Evolutionary conservation across 2,329 filamentous ascomycete genomes (phyloP), one percentile per base, ranked within the genome.

Genomic region (Fusarium chuoi): DNA sequence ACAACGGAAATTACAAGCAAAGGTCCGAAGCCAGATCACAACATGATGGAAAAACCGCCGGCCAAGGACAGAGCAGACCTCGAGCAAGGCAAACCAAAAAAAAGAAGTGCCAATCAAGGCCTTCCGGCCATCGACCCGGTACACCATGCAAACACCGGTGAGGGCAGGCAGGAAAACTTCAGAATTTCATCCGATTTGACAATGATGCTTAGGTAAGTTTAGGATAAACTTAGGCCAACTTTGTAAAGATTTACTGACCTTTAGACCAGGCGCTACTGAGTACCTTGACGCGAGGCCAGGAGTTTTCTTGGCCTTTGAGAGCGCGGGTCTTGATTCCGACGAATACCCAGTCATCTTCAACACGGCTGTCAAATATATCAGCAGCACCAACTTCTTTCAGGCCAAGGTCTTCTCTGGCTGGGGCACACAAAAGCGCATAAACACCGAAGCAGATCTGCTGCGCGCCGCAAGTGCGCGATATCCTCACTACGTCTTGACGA

Each of bases 241-340:
- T n/a, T n/a, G n/a, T n/a, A n/a, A n/a, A n/a, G n/a, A n/a, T n/a
- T n/a, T n/a, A n/a, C n/a, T n/a, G n/a, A n/a, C n/a, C n/a, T n/a
- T n/a, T n/a, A n/a, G n/a, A n/a, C n/a, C n/a, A n/a, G n/a, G n/a
- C n/a, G n/a, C n/a, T n/a, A n/a, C n/a, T n/a, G n/a, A n/a, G n/a
- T n/a, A n/a, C n/a, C n/a, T n/a, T n/a, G n/a, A n/a, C n/a, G n/a
- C n/a, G n/a, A n/a, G n/a, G n/a, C n/a, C n/a, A n/a, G n/a, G n/a
- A n/a, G n/a, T n/a, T n/a, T n/a, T n/a, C n/a, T n/a, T n/a, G n/a
- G n/a, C n/a, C n/a, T n/a, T n/a, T n/a, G n/a, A n/a, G n/a, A n/a
- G n/a, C n/a, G n/a, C n/a, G n/a, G n/a, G n/a, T n/a, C n/a, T 46
- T 3, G 5, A 28, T 1, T 28, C 45, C 0, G 4, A 11, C 6